These are phyloP conservation scores for Chalciporus chontae DNA, from an alignment of 768 basidiomycete species.

Conservation along the genomic window DNA sequence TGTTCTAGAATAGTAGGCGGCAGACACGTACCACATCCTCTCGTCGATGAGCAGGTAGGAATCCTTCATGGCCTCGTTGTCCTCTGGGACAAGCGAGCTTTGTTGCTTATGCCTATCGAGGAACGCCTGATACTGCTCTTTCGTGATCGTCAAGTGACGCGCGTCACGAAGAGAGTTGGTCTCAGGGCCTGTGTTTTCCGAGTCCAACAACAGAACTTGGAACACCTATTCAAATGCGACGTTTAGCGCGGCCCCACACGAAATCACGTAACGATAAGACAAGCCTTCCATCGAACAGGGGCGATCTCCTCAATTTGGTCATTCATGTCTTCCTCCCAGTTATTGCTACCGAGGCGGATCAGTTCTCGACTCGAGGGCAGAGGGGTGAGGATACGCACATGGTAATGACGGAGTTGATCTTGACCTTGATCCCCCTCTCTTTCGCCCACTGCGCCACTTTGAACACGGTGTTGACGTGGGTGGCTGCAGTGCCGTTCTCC, in stretches of 20 bases:
- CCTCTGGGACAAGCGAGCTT: conserved; percentile 32
- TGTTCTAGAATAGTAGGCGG: background rate
- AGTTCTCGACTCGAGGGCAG: background rate
- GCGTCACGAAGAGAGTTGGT: conserved; percentile 27
- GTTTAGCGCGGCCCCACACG: background rate
- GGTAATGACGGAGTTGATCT: conserved; percentile 33
- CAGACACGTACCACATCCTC: conserved; percentile 29
- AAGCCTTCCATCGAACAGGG: conserved; percentile 36
- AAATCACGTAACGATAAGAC: background rate
- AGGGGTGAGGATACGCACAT: conserved; percentile 10
- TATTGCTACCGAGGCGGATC: conserved; percentile 19
- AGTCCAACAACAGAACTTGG: conserved; percentile 28
- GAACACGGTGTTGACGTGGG: conserved; percentile 28
- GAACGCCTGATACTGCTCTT: conserved; percentile 33
- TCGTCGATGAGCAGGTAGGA: conserved; percentile 38
- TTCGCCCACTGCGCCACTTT: conserved; percentile 31
- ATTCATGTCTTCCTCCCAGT: conserved; percentile 36
- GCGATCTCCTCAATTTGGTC: conserved; percentile 25
- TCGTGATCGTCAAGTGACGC: conserved; percentile 26
- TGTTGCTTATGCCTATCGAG: conserved; percentile 28
- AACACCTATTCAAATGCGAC: conserved; percentile 22
- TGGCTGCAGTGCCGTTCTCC: conserved; percentile 24
- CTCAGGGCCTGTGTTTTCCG: conserved; percentile 27
- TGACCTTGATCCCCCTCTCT: conserved; percentile 28
- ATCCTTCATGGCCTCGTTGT: conserved; percentile 37